Evolutionary conservation across 345 rosid species (phyloP).

Genomic region (Acer negundo): DNA sequence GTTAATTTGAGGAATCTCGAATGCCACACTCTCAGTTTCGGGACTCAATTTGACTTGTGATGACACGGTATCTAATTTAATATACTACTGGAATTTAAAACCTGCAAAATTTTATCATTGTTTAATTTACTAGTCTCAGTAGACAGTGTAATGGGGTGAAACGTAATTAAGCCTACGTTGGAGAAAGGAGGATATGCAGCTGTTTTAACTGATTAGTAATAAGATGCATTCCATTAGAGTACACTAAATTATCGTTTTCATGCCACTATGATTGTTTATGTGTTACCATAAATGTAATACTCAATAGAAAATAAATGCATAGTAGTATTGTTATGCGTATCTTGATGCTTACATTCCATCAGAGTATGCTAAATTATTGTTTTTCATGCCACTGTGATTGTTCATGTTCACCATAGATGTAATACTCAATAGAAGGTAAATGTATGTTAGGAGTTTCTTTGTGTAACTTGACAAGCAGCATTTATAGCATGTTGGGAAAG

Average conservation of each 20-base stretch:
- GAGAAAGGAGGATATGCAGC: neutral
- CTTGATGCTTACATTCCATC: neutral
- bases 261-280: neutral
- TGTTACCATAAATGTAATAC: neutral
- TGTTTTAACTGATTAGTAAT: neutral
- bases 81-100: neutral
- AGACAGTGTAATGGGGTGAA: neutral
- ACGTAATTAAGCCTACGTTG: neutral
- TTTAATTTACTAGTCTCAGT: neutral
- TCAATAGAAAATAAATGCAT: neutral
- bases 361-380: neutral
- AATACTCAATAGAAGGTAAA: neutral
- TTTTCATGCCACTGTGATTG: neutral
- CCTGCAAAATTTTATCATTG: neutral
- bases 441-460: neutral
- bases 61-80: slow-evolving; percentile 22
- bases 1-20: slow-evolving; percentile 78
- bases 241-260: neutral
- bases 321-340: neutral
- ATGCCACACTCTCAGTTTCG: slow-evolving; percentile 77
- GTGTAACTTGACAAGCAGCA: neutral
- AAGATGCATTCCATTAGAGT: slow-evolving; percentile 2
- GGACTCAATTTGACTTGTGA: slow-evolving; percentile 41
- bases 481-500: neutral
- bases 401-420: neutral